Evolutionary conservation across 2,329 filamentous ascomycete species (phyloP).

Genomic region (Ramularia collo-cygni): DNA sequence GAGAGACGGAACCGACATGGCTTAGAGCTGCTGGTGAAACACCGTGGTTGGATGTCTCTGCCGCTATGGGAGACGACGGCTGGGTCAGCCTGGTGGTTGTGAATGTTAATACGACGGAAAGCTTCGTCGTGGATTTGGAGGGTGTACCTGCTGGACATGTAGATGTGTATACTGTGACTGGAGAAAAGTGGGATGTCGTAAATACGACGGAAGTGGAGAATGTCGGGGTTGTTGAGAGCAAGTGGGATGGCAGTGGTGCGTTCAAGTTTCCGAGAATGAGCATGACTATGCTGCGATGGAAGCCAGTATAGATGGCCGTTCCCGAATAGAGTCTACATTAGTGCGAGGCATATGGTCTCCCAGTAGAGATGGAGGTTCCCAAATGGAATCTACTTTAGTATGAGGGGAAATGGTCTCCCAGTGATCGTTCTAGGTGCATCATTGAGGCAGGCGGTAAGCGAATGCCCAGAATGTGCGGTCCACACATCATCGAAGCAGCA

Average conservation of each 20-base stretch:
- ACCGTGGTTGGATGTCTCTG: constrained; percentile 64
- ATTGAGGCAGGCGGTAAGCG: too few species aligned
- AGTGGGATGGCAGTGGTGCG: constrained; percentile 56
- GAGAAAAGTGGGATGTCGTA: constrained; percentile 48
- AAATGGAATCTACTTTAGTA: too few species aligned
- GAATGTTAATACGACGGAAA: constrained; percentile 57
- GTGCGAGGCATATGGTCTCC: too few species aligned
- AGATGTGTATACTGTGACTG: constrained; percentile 57
- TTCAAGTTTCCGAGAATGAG: constrained; percentile 65
- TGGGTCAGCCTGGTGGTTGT: constrained; percentile 63
- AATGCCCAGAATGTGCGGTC: too few species aligned
- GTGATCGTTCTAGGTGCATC: too few species aligned
- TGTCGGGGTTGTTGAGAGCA: constrained; percentile 54
- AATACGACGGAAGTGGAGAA: constrained; percentile 59
- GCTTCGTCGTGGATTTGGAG: constrained; percentile 53
- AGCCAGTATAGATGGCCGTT: constrained; percentile 25
- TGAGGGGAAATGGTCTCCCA: too few species aligned
- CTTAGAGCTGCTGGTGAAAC: constrained; percentile 59
- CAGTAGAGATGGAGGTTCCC: too few species aligned
- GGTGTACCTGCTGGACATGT: constrained; percentile 46
- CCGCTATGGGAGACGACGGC: constrained; percentile 52
- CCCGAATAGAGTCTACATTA: too few species aligned
- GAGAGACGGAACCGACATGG: constrained; percentile 60
- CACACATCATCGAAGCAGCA: too few species aligned
- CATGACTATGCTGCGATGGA: constrained; percentile 59